Conservation (phyloP, 306 rosid species). For the Benincasa hispida region DNA sequence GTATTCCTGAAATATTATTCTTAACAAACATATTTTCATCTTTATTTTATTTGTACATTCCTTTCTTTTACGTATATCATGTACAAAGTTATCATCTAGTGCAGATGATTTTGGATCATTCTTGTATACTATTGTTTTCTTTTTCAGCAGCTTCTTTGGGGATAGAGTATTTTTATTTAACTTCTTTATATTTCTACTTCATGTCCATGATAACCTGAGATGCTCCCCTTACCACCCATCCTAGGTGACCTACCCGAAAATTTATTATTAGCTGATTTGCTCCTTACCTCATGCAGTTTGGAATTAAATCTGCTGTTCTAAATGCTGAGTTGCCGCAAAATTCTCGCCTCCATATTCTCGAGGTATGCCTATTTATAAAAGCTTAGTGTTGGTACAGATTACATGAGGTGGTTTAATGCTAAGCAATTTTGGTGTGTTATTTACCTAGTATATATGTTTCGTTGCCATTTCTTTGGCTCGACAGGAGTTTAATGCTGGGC, state of each 20-base stretch:
- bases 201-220: not conserved
- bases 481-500: constrained; percentile 99
- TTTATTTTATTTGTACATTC: not conserved
- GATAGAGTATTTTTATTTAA: not conserved
- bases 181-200: not conserved
- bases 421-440: not conserved
- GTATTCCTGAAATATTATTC: not conserved
- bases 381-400: not conserved
- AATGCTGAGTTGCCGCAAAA: constrained; percentile 97
- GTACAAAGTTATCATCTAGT: not conserved
- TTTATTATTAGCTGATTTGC: not conserved
- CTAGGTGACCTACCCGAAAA: not conserved
- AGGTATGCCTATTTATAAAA: constrained; percentile 32
- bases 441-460: not conserved
- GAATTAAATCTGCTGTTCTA: constrained; percentile 84
- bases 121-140: not conserved
- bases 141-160: not conserved
- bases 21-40: not conserved
- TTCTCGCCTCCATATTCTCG: constrained; percentile 95
- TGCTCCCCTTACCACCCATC: not conserved
- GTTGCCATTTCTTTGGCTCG: not conserved
- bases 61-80: not conserved
- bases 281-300: constrained; percentile 45
- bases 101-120: not conserved
- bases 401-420: not conserved